A percentile compares a stretch with the other conserved stretches of the same genome.
Evolutionary conservation across 345 rosid species (phyloP).

Genomic region (Brassica incana): DNA sequence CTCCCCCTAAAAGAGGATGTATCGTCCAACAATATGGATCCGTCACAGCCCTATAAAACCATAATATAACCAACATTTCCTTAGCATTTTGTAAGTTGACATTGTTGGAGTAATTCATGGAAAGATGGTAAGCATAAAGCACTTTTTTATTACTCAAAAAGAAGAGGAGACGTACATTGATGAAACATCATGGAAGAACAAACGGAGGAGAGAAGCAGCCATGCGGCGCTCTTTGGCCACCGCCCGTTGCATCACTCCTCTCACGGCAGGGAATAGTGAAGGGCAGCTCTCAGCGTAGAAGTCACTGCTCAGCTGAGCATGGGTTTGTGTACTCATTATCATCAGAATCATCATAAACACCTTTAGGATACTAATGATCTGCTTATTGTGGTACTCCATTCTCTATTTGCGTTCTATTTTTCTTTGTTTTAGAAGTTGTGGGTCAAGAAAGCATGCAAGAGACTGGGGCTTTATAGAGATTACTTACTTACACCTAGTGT

Average conservation of each 20-base stretch:
- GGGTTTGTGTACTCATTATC: neutral
- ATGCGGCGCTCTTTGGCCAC: conserved; percentile 55
- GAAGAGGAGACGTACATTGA: conserved; percentile 49
- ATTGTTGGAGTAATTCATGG: conserved; percentile 7
- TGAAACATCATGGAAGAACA: conserved; percentile 94
- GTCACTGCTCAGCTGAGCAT: conserved; percentile 56
- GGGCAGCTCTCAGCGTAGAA: conserved; percentile 70
- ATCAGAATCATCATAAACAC: conserved; percentile 7
- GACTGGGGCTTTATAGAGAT: conserved; percentile 21
- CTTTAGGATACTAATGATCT: neutral
- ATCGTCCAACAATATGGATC: conserved; percentile 62
- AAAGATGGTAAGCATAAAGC: conserved; percentile 5
- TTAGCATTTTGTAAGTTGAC: neutral
- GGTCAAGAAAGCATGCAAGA: conserved; percentile 1
- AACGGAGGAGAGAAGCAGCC: conserved; percentile 80
- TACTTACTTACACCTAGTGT: conserved; percentile 3
- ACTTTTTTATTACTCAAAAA: neutral
- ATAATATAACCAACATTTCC: neutral
- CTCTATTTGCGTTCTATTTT: neutral
- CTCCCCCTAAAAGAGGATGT: conserved; percentile 54
- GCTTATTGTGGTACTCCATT: conserved; percentile 13
- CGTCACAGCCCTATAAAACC: conserved; percentile 65
- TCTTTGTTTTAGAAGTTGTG: conserved; percentile 18
- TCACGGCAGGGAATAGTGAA: conserved; percentile 46
- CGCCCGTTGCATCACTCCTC: conserved; percentile 49